Base-by-base conservation (phyloP, 805 yeast species). In the Pichia manshurica region DNA sequence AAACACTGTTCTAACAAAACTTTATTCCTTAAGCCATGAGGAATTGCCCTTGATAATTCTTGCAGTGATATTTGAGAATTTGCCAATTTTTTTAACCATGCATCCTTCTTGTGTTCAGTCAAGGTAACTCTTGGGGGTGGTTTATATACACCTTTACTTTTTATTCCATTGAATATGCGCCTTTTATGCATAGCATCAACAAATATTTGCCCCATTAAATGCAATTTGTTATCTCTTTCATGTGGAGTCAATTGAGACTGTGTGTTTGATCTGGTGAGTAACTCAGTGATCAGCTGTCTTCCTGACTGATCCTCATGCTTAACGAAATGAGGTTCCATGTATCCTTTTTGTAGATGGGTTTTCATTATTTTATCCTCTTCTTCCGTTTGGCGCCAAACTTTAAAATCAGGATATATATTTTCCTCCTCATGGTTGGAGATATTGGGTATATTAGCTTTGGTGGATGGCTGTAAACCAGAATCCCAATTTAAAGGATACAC, bases 51-150 rank as follows among this genome's bases (percentile, higher is more conserved):
- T 2, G 93, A 76, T 4, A 90, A 74, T 50, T 77, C 78, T 38
- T 76, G 71, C 42, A 91, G 68, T 0, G 96, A 85, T 0, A 83
- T 72, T 17, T 70, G 65, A 0, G 84, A 75, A 45, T 84, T 74
- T 3, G 93, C 87, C 44, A 91, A 71, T 58, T 88, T 95, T 45
- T 75, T 75, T 41, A 91, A 69, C 99, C 99, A 91, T 2, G 81
- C 70, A 51, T 87, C 96, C 49, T 83, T 75, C 61, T 87, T 86
- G 59, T 82, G 84, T 50, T 90, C 96, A 0, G 97, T 90, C 28
- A 91, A 65, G 0, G 96, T 91, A 23, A 91, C 96, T 53, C 96
- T 71, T 12, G 95, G 90, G 0, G 96, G 96, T 5, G 91, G 86
- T 53, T 78, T 82, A 67, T 81, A 87, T 5, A 79, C 71, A 2